phyloP scores from a whole-genome alignment of 768 basidiomycete genomes.

The Scleroderma bovista region DNA sequence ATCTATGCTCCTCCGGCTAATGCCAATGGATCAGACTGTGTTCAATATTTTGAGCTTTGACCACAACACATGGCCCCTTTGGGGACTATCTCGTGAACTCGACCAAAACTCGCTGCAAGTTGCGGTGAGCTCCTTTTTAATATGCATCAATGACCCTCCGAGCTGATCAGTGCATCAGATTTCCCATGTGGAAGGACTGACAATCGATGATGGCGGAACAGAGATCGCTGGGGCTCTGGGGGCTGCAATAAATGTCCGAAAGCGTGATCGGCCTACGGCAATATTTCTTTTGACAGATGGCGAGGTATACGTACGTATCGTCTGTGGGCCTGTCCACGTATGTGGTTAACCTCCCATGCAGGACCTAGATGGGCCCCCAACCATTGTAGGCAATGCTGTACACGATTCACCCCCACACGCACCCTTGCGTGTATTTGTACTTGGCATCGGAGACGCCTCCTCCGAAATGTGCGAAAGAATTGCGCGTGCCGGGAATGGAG shows the following conservation, averaged over 20 bases:
- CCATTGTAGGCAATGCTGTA: conserved; percentile 29
- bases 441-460: conserved; percentile 55
- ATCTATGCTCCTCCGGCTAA: conserved; percentile 40
- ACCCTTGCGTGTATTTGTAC: conserved; percentile 46
- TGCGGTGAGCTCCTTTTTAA: conserved; percentile 29
- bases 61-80: conserved; percentile 21
- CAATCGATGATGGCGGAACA: conserved; percentile 46
- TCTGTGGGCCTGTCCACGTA: background rate
- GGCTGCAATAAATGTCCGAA: conserved; percentile 32
- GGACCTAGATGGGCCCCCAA: conserved; percentile 12
- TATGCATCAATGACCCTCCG: background rate
- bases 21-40: conserved; percentile 36
- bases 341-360: background rate
- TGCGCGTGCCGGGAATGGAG: conserved; percentile 50
- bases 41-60: conserved; percentile 65
- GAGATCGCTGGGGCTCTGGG: conserved; percentile 41
- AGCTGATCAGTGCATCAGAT: conserved; percentile 29
- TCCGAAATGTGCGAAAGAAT: conserved; percentile 48
- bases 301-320: conserved; percentile 27
- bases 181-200: conserved; percentile 34
- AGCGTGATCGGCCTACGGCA: conserved; percentile 34
- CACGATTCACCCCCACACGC: conserved; percentile 20
- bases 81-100: conserved; percentile 33
- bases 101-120: conserved; percentile 21
- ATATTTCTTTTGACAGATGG: conserved; percentile 61